phyloP scores from a whole-genome alignment of 2,329 filamentous ascomycete species.

The Didymella sp. region DNA sequence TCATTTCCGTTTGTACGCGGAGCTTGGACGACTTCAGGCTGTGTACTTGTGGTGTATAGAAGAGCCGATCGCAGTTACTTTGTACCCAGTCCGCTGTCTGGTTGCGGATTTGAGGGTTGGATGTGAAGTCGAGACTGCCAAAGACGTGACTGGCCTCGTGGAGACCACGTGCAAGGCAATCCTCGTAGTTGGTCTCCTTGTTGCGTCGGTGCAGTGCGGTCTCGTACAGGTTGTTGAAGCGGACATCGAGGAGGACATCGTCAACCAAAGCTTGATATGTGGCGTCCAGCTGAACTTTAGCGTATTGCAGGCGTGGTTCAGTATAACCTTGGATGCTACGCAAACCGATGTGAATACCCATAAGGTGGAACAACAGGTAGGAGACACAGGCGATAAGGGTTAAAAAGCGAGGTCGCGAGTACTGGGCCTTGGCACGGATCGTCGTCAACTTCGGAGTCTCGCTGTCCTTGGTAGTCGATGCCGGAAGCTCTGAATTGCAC shows the following conservation, averaged over 20 bases:
- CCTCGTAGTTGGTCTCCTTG: conserved; percentile 30
- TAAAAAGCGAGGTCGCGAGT: conserved; percentile 12
- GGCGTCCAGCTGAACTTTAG: conserved; percentile 9
- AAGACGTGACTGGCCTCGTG: conserved; percentile 20
- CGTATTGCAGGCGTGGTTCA: conserved; percentile 9
- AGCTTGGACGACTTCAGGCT: not conserved
- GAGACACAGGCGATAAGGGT: conserved; percentile 13
- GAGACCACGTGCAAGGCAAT: conserved; percentile 37
- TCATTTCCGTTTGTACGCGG: not conserved
- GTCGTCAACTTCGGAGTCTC: not conserved
- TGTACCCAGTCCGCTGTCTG: conserved; percentile 32
- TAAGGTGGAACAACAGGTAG: conserved; percentile 18
- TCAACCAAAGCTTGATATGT: not conserved
- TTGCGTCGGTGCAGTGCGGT: conserved; percentile 15
- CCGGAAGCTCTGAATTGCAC: not conserved
- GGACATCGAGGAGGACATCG: conserved; percentile 18
- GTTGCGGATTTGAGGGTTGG: conserved; percentile 24
- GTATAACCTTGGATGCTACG: conserved; percentile 5
- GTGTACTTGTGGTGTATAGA: conserved; percentile 24
- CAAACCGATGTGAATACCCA: conserved; percentile 15
- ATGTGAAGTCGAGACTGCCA: conserved; percentile 18
- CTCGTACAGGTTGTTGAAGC: conserved; percentile 17
- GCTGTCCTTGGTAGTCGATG: not conserved
- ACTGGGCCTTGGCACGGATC: conserved; percentile 1
- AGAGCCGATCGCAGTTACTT: conserved; percentile 30